Base-by-base conservation (phyloP, 306 rosid species). In the Inga leiocalycina region DNA sequence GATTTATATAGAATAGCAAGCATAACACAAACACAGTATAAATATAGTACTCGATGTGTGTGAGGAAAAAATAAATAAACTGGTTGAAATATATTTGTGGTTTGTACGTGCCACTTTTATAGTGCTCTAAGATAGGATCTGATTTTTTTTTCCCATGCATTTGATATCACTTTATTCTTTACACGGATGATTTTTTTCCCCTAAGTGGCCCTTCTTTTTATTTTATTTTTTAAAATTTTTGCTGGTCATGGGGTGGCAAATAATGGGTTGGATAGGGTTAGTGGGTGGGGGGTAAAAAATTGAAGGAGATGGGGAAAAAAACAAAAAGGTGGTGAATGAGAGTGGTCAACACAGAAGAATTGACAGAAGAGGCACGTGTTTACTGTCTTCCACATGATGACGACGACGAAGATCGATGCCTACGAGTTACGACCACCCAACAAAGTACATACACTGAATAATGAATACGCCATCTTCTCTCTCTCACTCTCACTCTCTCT, bases 41-140 rank as follows among this genome's bases (percentile, higher is more conserved):
- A 11, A 37, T 39, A 79, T 49, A 65, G 8, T 52, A 52, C 59
- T 19, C 10, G 6, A 4, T 19, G 8, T 54, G 24, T 19, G 62
- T 1, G 22, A 19, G 27, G 2, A 10, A 77, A 83, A 71, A 72
- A 24, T 61, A 27, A 27, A 27, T 27, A 22, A 83, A 77, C 72
- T 73, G 44, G 75, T 67, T 51, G 44, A 84, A 84, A 69, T 78
- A n/a, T 44, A 59, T 20, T 10, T 59, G 82, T 59, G 87, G 81
- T 80, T 84, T 80, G 81, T 87, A 87, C 85, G 85, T 73, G 81
- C 81, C 81, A 84, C 85, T 87, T 87, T 87, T 45, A 64, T 76
- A 84, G 82, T 84, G 84, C 86, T 84, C 76, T 70, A 81, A 79
- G 79, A 81, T 87, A 71, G 84, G 86, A 75, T 82, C 83, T 62